These are phyloP conservation scores for Botrytis deweyae DNA, from an alignment of 2,329 filamentous ascomycete genomes.

Conservation along the genomic window DNA sequence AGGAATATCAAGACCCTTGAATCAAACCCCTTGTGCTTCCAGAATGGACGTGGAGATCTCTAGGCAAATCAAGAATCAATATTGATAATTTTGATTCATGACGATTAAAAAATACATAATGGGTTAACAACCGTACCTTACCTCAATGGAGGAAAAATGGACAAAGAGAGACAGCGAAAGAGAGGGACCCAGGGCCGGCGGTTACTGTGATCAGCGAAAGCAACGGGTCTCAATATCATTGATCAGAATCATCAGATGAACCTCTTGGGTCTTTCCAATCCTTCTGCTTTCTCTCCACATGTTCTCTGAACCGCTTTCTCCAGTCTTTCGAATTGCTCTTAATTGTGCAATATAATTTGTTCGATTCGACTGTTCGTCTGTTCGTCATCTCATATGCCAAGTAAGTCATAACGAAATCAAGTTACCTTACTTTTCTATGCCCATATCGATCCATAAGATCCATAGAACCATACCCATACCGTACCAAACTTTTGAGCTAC, in stretches of 20 bases:
- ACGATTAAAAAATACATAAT: background rate
- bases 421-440: conserved; percentile 4
- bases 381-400: conserved; percentile 15
- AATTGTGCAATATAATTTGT: background rate
- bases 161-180: conserved; percentile 7
- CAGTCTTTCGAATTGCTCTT: conserved; percentile 5
- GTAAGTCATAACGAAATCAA: conserved; percentile 17
- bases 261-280: background rate
- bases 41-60: conserved; percentile 18
- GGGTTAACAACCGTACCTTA: conserved; percentile 12
- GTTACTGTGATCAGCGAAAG: conserved; percentile 12
- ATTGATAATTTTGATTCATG: conserved; percentile 18
- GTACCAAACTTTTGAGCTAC: conserved; percentile 7
- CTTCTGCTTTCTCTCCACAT: conserved; percentile 17
- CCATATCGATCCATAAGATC: conserved; percentile 4
- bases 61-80: conserved; percentile 19
- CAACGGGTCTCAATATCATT: conserved; percentile 17
- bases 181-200: background rate
- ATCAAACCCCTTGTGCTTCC: conserved; percentile 10
- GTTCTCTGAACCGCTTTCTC: background rate
- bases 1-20: conserved; percentile 2
- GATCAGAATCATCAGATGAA: conserved; percentile 10
- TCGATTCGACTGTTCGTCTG: background rate
- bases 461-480: conserved; percentile 4
- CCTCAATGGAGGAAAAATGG: background rate